Conservation (phyloP, 352 stramenopile genomes). For the Phytopythium chamaehyphon region DNA sequence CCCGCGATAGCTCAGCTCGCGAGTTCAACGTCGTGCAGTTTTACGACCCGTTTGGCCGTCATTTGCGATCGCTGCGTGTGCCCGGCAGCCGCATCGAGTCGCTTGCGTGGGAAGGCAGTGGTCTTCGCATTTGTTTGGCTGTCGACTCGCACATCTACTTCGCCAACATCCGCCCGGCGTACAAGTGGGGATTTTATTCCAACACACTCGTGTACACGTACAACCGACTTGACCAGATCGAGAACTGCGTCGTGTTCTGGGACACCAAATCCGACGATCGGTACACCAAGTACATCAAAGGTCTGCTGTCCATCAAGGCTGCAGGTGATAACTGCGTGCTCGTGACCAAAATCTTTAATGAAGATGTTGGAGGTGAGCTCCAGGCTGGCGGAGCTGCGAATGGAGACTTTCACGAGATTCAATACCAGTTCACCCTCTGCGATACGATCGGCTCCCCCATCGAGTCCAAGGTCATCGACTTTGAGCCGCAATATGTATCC, state of each 20-base stretch:
- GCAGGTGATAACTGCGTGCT: constrained; percentile 86
- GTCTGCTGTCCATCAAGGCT: constrained; percentile 70
- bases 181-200: constrained; percentile 89
- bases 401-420: constrained; percentile 48
- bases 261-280: constrained; percentile 86
- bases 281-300: constrained; percentile 86
- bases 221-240: constrained; percentile 83
- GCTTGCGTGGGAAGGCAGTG: constrained; percentile 90
- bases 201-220: constrained; percentile 92
- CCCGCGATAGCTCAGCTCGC: constrained; percentile 31
- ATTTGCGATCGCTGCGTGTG: constrained; percentile 86
- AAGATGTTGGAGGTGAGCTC: constrained; percentile 39
- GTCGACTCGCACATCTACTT: constrained; percentile 96
- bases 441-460: constrained; percentile 82
- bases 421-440: constrained; percentile 86
- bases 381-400: constrained; percentile 13
- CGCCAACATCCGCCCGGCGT: constrained; percentile 91
- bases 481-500: constrained; percentile 76
- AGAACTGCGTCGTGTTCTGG: constrained; percentile 91
- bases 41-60: constrained; percentile 86
- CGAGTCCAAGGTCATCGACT: constrained; percentile 81
- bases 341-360: constrained; percentile 80
- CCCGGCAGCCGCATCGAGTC: constrained; percentile 84
- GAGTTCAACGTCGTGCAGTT: constrained; percentile 90
- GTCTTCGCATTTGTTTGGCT: constrained; percentile 89